Percentiles rank a stretch among this genome's conserved stretches.
These are phyloP conservation scores for Hortiboletus campestris DNA, from an alignment of 768 basidiomycete species.

Conservation along the genomic window DNA sequence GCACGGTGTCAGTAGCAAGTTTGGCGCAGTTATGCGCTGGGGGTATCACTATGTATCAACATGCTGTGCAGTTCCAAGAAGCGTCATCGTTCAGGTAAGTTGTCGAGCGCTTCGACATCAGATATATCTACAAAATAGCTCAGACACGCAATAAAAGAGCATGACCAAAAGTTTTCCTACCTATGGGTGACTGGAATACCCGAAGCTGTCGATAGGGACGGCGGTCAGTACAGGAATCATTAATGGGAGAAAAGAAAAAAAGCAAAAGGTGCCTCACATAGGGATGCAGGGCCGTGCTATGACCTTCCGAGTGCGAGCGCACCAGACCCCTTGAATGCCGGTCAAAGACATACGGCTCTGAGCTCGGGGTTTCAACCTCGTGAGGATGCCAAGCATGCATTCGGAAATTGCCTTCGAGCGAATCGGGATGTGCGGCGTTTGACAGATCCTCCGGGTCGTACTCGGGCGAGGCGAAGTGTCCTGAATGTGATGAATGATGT, in stretches of 20 bases:
- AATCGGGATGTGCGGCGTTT: constrained; percentile 11
- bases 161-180: constrained; percentile 13
- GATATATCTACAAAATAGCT: constrained; percentile 23
- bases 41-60: constrained; percentile 5
- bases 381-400: constrained; percentile 24
- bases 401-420: constrained; percentile 22
- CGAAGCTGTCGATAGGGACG: constrained; percentile 21
- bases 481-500: constrained; percentile 21
- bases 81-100: constrained; percentile 20
- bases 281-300: constrained; percentile 24
- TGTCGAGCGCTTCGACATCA: constrained; percentile 27
- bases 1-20: not conserved
- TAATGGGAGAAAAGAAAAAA: not conserved
- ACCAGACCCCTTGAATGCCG: constrained; percentile 27
- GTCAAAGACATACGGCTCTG: constrained; percentile 29
- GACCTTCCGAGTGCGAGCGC: constrained; percentile 31
- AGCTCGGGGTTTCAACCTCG: constrained; percentile 9
- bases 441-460: constrained; percentile 38
- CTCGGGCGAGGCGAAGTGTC: constrained; percentile 36
- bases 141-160: not conserved
- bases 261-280: constrained; percentile 23
- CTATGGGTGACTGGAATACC: constrained; percentile 32
- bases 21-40: not conserved
- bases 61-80: not conserved
- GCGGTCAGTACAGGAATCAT: constrained; percentile 9